Evolutionary conservation across 352 stramenopile species (phyloP).

Genomic region (Thalassiosira exigua): DNA sequence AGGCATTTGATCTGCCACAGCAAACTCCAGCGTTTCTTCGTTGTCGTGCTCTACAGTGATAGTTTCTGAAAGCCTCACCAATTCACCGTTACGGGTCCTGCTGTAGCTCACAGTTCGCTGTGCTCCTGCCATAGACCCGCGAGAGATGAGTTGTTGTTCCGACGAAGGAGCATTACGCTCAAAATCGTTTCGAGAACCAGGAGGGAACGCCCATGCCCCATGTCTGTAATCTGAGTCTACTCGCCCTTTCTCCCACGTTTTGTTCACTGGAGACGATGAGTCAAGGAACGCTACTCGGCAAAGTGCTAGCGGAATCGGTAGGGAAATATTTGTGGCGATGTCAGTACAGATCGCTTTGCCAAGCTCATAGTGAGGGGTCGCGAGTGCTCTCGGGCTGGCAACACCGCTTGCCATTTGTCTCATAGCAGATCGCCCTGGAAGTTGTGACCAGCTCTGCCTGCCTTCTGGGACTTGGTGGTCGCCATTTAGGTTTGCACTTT

Average conservation of each 20-base stretch:
- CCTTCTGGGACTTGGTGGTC: constrained; percentile 42
- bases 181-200: constrained; percentile 64
- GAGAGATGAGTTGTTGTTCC: constrained; percentile 79
- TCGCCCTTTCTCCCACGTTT: constrained; percentile 73
- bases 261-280: constrained; percentile 76
- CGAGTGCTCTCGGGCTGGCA: constrained; percentile 12
- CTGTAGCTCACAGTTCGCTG: constrained; percentile 72
- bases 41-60: constrained; percentile 79
- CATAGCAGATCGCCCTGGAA: constrained; percentile 69
- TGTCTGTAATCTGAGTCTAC: constrained; percentile 72
- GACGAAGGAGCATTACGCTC: constrained; percentile 61
- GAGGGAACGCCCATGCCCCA: constrained; percentile 73
- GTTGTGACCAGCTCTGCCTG: constrained; percentile 65
- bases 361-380: constrained; percentile 69
- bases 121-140: constrained; percentile 71
- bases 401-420: constrained; percentile 33
- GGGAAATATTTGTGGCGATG: constrained; percentile 66
- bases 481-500: constrained; percentile 23
- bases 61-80: constrained; percentile 71
- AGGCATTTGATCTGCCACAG: constrained; percentile 70
- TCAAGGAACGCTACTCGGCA: constrained; percentile 79
- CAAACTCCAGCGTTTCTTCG: constrained; percentile 63
- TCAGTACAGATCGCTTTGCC: constrained; percentile 72
- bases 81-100: constrained; percentile 61
- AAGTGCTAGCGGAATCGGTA: constrained; percentile 69